These are phyloP conservation scores for Singerocomus inundabilis DNA, from an alignment of 1,284 basidiomycete species.

Conservation along the genomic window DNA sequence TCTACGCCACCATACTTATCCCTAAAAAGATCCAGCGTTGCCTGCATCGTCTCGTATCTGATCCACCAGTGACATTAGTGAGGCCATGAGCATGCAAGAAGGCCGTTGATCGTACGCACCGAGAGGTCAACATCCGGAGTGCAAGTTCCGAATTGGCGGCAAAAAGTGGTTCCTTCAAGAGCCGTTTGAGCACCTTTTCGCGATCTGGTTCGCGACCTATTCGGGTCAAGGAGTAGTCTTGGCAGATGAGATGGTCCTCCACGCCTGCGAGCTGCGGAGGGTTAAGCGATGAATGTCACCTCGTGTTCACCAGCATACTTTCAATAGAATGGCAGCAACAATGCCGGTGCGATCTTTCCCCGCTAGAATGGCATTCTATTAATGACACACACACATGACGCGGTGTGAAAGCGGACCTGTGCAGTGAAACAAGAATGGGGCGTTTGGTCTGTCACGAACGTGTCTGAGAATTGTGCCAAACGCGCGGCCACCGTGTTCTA, in stretches of 20 bases:
- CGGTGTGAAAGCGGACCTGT: constrained; percentile 45
- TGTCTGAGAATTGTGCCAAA: constrained; percentile 67
- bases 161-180: constrained; percentile 68
- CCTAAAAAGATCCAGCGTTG: constrained; percentile 58
- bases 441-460: constrained; percentile 63
- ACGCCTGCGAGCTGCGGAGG: constrained; percentile 63
- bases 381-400: background rate
- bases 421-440: constrained; percentile 69
- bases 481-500: constrained; percentile 65
- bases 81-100: background rate
- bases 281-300: background rate
- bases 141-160: constrained; percentile 68
- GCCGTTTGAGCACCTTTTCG: constrained; percentile 61
- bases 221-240: constrained; percentile 74
- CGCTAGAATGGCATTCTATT: constrained; percentile 34
- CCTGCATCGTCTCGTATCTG: constrained; percentile 70
- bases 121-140: constrained; percentile 73
- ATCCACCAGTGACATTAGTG: background rate
- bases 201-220: constrained; percentile 75
- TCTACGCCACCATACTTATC: constrained; percentile 68
- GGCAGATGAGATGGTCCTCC: constrained; percentile 56
- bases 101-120: constrained; percentile 39
- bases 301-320: constrained; percentile 40
- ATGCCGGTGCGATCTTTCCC: constrained; percentile 81
- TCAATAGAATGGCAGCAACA: constrained; percentile 68